Evolutionary conservation across 2,329 filamentous ascomycete species (phyloP).

Genomic region (Emmonsia crescens): DNA sequence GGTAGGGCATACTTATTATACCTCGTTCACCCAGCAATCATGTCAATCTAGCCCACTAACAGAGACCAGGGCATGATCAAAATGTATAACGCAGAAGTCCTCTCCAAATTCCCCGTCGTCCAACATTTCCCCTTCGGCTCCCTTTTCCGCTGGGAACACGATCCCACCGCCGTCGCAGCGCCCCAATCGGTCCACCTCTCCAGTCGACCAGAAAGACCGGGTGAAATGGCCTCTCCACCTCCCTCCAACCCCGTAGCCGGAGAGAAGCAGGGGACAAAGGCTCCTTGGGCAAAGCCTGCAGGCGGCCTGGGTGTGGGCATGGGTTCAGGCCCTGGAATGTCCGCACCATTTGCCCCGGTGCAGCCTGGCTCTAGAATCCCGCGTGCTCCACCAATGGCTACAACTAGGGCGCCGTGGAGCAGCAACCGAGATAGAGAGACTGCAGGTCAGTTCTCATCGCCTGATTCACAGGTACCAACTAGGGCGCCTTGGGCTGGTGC

Average conservation of each 20-base stretch:
- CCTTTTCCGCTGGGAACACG: slow-evolving; percentile 64
- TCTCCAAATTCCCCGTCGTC: slow-evolving; percentile 96
- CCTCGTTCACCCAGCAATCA: too few species aligned
- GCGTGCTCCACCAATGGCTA: slow-evolving; percentile 7
- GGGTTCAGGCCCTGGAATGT: slow-evolving; percentile 13
- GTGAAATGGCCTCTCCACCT: not conserved
- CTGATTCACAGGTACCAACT: not conserved
- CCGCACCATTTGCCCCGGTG: slow-evolving; percentile 22
- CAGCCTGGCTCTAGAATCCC: not conserved
- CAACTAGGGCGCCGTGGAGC: slow-evolving; percentile 32
- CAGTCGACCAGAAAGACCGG: slow-evolving; percentile 4
- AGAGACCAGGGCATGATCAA: slow-evolving; percentile 76
- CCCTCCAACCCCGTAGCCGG: slow-evolving; percentile 9
- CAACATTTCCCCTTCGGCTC: slow-evolving; percentile 85
- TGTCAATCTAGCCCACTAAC: not conserved
- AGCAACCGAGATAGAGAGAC: slow-evolving; percentile 13
- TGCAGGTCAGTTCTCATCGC: not conserved
- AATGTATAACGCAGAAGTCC: slow-evolving; percentile 95
- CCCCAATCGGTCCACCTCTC: slow-evolving; percentile 45
- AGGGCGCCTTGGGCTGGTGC: slow-evolving; percentile 8
- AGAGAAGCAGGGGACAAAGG: slow-evolving; percentile 20
- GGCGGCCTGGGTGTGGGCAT: slow-evolving; percentile 11
- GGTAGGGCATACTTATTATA: slow-evolving; percentile 25
- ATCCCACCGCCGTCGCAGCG: slow-evolving; percentile 48
- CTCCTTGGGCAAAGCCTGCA: slow-evolving; percentile 25